Conservation (phyloP, 2,329 filamentous ascomycete species). For the Cordyceps tenuipes region DNA sequence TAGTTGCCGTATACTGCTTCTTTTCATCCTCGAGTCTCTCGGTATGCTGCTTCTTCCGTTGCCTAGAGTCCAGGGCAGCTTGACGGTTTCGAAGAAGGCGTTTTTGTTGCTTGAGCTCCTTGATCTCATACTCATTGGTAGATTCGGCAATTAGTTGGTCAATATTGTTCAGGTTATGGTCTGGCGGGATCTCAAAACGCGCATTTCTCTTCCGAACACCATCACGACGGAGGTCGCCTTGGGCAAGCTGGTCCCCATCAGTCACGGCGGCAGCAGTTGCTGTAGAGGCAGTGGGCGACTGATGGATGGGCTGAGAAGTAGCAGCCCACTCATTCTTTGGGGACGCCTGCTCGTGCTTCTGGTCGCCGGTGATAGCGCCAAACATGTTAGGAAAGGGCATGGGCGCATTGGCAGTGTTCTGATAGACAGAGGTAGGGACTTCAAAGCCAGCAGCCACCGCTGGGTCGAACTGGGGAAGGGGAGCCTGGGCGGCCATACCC, state of each 20-base stretch:
- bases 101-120: constrained; percentile 98
- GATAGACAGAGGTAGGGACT: constrained; percentile 43
- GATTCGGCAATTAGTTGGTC: constrained; percentile 85
- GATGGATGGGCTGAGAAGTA: constrained; percentile 41
- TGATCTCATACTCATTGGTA: constrained; percentile 85
- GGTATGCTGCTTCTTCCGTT: constrained; percentile 97
- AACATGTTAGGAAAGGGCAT: constrained; percentile 51
- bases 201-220: constrained; percentile 99
- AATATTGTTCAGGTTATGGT: constrained; percentile 90
- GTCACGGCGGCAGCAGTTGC: not conserved
- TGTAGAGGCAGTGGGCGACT: constrained; percentile 47
- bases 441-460: constrained; percentile 51
- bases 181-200: constrained; percentile 90
- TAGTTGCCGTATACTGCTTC: constrained; percentile 74
- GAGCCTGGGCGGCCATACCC: constrained; percentile 63
- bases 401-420: constrained; percentile 42
- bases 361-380: constrained; percentile 39
- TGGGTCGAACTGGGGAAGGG: constrained; percentile 60
- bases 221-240: constrained; percentile 71
- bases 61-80: constrained; percentile 91
- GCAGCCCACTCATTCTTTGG: constrained; percentile 52
- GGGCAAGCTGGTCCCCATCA: constrained; percentile 61
- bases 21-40: constrained; percentile 96
- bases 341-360: constrained; percentile 32
- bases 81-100: constrained; percentile 88